A percentile compares a stretch with the other conserved stretches of the same genome.
Evolutionary conservation across 1,284 basidiomycete species (phyloP).

Genomic region (Rhodotorula sp.): DNA sequence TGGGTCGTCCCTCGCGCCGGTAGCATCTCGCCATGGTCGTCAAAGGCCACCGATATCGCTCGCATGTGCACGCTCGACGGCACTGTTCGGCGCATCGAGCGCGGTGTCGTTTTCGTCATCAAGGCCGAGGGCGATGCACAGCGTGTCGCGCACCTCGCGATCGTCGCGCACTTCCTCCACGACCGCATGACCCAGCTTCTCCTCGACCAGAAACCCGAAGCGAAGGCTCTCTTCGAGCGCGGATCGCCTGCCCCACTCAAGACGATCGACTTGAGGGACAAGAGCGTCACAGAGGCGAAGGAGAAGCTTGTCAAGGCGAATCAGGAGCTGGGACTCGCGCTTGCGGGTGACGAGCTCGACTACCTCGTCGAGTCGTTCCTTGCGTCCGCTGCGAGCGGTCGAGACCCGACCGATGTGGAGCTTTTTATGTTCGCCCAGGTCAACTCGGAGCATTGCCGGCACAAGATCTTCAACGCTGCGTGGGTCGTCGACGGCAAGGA

Average conservation of each 20-base stretch:
- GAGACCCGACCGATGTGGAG: slow-evolving; percentile 94
- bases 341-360: slow-evolving; percentile 84
- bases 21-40: slow-evolving; percentile 91
- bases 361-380: slow-evolving; percentile 90
- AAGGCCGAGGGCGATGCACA: slow-evolving; percentile 50
- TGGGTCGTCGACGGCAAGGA: slow-evolving; percentile 62
- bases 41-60: slow-evolving; percentile 96
- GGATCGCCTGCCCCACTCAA: slow-evolving; percentile 68
- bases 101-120: slow-evolving; percentile 74
- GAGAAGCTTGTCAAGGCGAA: slow-evolving; percentile 73
- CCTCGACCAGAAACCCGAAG: slow-evolving; percentile 60
- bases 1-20: slow-evolving; percentile 70
- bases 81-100: slow-evolving; percentile 75
- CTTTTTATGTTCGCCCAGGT: slow-evolving; percentile 99
- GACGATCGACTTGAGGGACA: slow-evolving; percentile 59
- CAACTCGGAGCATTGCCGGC: slow-evolving; percentile 98
- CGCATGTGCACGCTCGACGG: slow-evolving; percentile 73
- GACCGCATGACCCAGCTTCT: slow-evolving; percentile 95
- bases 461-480: slow-evolving; percentile 99
- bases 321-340: slow-evolving; percentile 80
- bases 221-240: slow-evolving; percentile 68
- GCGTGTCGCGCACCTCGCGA: slow-evolving; percentile 39
- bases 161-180: slow-evolving; percentile 70
- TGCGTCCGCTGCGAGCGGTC: slow-evolving; percentile 60
- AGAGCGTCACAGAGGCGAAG: slow-evolving; percentile 50